Evolutionary conservation across 352 stramenopile genomes (phyloP).

Genomic region (Aphanomyces stellatus): DNA sequence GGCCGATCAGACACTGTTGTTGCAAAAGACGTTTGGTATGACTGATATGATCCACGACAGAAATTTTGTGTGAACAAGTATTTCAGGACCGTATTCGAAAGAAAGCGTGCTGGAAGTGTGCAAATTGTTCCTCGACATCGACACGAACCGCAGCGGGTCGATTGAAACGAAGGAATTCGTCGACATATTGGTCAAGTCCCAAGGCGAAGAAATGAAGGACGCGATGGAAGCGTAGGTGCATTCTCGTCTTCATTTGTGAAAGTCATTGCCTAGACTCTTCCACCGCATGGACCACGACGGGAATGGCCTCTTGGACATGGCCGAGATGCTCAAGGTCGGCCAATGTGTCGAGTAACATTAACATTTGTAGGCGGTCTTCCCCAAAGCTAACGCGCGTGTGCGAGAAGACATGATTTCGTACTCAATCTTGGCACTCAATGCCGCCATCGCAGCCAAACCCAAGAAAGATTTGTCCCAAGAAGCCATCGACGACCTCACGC

Average conservation of each 20-base stretch:
- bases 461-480: slow-evolving; percentile 43
- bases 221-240: slow-evolving; percentile 29
- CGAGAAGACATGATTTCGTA: slow-evolving; percentile 50
- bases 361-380: slow-evolving; percentile 42
- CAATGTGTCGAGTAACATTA: background rate
- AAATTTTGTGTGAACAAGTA: too few species aligned
- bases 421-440: slow-evolving; percentile 39
- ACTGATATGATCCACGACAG: too few species aligned
- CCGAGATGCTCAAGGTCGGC: slow-evolving; percentile 26
- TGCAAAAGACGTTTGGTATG: slow-evolving; percentile 47
- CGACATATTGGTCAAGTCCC: slow-evolving; percentile 47
- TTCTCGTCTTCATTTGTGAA: background rate
- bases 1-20: slow-evolving; percentile 38
- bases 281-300: slow-evolving; percentile 65
- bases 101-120: slow-evolving; percentile 68
- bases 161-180: slow-evolving; percentile 58
- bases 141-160: slow-evolving; percentile 55
- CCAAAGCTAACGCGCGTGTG: slow-evolving; percentile 30
- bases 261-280: slow-evolving; percentile 48
- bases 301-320: slow-evolving; percentile 64
- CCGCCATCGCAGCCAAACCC: slow-evolving; percentile 39
- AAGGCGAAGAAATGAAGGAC: slow-evolving; percentile 50
- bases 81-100: slow-evolving; percentile 30
- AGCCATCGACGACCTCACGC: slow-evolving; percentile 48
- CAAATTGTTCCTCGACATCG: slow-evolving; percentile 59